Evolutionary conservation across 768 basidiomycete genomes (phyloP).

Genomic region (Suillus subalutaceus): DNA sequence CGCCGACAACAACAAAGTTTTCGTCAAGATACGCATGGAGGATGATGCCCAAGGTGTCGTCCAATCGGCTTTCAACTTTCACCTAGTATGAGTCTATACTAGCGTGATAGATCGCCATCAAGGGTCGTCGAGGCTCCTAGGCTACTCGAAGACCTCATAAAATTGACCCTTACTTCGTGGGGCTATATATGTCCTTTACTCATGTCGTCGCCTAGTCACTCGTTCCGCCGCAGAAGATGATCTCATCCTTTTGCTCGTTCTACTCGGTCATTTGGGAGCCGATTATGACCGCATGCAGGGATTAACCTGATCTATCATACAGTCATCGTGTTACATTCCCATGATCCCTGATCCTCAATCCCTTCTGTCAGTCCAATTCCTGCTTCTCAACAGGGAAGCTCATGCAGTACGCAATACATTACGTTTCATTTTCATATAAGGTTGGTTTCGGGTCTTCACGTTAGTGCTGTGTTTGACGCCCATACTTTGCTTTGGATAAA

Average conservation of each 20-base stretch:
- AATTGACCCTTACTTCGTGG: neutral
- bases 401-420: neutral
- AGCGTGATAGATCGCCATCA: constrained; percentile 6
- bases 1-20: neutral
- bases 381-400: constrained; percentile 1
- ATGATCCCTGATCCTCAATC: neutral
- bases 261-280: neutral
- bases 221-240: neutral
- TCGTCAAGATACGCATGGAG: neutral
- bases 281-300: neutral
- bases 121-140: neutral
- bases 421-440: constrained; percentile 8
- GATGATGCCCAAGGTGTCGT: neutral
- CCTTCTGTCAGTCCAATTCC: neutral
- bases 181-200: neutral
- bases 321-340: neutral
- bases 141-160: neutral
- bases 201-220: neutral
- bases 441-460: constrained; percentile 3
- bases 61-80: neutral
- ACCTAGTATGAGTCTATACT: neutral
- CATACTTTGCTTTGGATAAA: constrained; percentile 6
- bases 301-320: neutral
- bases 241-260: neutral
- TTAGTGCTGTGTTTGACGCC: neutral